These are phyloP conservation scores for Botrytis aclada DNA, from an alignment of 2,329 filamentous ascomycete genomes.

Conservation along the genomic window DNA sequence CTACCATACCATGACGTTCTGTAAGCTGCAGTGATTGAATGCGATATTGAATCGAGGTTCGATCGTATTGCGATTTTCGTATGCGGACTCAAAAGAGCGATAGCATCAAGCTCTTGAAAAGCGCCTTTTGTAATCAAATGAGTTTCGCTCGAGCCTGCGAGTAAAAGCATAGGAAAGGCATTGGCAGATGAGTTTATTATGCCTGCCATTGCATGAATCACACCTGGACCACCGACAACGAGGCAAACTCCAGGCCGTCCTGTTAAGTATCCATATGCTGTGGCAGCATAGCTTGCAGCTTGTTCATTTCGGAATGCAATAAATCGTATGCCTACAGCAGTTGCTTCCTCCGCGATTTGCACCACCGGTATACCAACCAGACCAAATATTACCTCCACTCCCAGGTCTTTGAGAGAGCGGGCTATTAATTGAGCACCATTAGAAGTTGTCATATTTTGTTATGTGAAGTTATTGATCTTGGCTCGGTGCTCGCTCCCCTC, in stretches of 20 bases:
- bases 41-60: slow-evolving; percentile 45
- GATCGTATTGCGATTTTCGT: slow-evolving; percentile 50
- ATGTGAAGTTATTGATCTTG: slow-evolving; percentile 7
- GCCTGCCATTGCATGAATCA: slow-evolving; percentile 56
- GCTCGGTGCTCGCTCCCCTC: background rate
- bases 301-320: slow-evolving; percentile 59
- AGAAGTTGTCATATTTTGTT: background rate
- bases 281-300: slow-evolving; percentile 55
- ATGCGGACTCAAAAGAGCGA: slow-evolving; percentile 51
- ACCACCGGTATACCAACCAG: slow-evolving; percentile 43
- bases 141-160: slow-evolving; percentile 53
- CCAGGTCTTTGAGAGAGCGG: slow-evolving; percentile 32
- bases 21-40: slow-evolving; percentile 50
- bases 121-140: slow-evolving; percentile 50
- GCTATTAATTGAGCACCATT: slow-evolving; percentile 33
- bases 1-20: slow-evolving; percentile 52
- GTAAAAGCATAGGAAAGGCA: slow-evolving; percentile 52
- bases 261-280: slow-evolving; percentile 56
- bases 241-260: slow-evolving; percentile 55
- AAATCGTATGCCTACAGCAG: slow-evolving; percentile 55
- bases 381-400: slow-evolving; percentile 35
- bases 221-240: slow-evolving; percentile 57
- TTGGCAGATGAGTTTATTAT: slow-evolving; percentile 53
- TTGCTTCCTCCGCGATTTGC: slow-evolving; percentile 55
- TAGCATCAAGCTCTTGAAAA: slow-evolving; percentile 56